Evolutionary conservation across 306 rosid species (phyloP).

Genomic region (Acacia confusa): DNA sequence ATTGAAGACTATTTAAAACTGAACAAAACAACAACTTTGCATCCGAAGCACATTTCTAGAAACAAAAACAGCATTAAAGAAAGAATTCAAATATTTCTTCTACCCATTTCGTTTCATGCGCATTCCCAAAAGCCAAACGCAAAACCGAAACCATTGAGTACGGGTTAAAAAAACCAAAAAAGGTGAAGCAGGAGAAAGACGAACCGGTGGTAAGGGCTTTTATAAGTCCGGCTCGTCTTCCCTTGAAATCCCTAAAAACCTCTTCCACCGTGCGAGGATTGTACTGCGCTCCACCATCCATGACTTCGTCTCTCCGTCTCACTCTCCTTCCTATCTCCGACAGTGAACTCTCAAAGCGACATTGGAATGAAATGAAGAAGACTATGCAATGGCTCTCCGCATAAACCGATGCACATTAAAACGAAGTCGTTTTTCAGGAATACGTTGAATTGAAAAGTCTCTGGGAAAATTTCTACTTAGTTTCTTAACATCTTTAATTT

Average conservation of each 20-base stretch:
- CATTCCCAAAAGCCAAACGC: conserved; percentile 12
- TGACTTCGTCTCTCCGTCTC: conserved; percentile 13
- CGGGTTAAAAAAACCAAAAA: background rate
- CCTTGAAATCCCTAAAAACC: conserved; percentile 91
- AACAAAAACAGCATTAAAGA: conserved; percentile 22
- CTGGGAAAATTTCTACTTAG: background rate
- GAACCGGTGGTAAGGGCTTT: conserved; percentile 87
- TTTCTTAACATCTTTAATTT: too few relatives aligned
- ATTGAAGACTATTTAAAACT: background rate
- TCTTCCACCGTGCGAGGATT: conserved; percentile 94
- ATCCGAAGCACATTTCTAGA: conserved; percentile 33
- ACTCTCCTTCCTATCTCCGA: background rate
- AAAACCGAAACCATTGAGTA: background rate
- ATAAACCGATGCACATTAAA: background rate
- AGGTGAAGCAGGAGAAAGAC: background rate
- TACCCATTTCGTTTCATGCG: background rate
- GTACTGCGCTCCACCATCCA: conserved; percentile 64
- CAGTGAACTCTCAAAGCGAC: conserved; percentile 29
- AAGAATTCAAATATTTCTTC: background rate
- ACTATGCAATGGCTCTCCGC: background rate
- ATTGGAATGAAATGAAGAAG: background rate
- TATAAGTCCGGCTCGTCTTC: conserved; percentile 76
- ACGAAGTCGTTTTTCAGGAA: conserved; percentile 16
- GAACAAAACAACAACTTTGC: conserved; percentile 15
- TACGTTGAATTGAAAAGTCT: background rate